Conservation (phyloP, 1,284 basidiomycete genomes). For the Psilocybe mexicana region DNA sequence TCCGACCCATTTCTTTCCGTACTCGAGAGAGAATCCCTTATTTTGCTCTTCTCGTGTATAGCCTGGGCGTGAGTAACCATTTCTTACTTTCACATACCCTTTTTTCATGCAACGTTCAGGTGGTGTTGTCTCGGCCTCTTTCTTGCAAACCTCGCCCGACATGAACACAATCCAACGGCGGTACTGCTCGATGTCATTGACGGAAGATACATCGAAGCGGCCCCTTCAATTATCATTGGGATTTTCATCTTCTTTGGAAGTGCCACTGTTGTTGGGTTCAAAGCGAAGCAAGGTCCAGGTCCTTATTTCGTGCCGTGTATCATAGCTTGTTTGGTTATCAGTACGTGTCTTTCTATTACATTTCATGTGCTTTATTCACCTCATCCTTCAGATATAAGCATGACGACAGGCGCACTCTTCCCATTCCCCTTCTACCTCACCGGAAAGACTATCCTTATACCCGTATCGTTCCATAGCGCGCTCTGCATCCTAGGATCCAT, state of each 20-base stretch:
- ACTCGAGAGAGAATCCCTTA: slow-evolving; percentile 68
- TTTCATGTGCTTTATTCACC: not conserved
- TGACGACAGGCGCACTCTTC: slow-evolving; percentile 62
- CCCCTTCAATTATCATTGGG: slow-evolving; percentile 60
- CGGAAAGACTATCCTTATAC: slow-evolving; percentile 56
- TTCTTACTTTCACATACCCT: not conserved
- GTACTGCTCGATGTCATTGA: slow-evolving; percentile 39
- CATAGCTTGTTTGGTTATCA: slow-evolving; percentile 58
- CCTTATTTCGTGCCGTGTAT: slow-evolving; percentile 63
- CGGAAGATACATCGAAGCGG: slow-evolving; percentile 62
- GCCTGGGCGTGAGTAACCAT: slow-evolving; percentile 63
- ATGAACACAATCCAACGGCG: slow-evolving; percentile 41
- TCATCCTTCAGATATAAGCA: slow-evolving; percentile 47
- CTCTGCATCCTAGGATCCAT: slow-evolving; percentile 55
- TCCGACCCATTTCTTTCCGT: slow-evolving; percentile 67
- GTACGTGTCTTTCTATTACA: slow-evolving; percentile 30
- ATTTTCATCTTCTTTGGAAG: slow-evolving; percentile 70
- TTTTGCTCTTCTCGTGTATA: slow-evolving; percentile 49
- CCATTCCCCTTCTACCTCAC: slow-evolving; percentile 69
- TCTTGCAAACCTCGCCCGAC: slow-evolving; percentile 61
- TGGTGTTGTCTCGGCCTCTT: slow-evolving; percentile 71
- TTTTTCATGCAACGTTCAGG: slow-evolving; percentile 31
- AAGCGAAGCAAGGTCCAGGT: slow-evolving; percentile 62
- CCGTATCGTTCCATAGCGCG: slow-evolving; percentile 62
- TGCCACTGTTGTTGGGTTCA: slow-evolving; percentile 63